Percentiles rank a stretch among this genome's conserved stretches.
phyloP scores from a whole-genome alignment of 176 grass and related monocot species.

The Luzula sylvatica region DNA sequence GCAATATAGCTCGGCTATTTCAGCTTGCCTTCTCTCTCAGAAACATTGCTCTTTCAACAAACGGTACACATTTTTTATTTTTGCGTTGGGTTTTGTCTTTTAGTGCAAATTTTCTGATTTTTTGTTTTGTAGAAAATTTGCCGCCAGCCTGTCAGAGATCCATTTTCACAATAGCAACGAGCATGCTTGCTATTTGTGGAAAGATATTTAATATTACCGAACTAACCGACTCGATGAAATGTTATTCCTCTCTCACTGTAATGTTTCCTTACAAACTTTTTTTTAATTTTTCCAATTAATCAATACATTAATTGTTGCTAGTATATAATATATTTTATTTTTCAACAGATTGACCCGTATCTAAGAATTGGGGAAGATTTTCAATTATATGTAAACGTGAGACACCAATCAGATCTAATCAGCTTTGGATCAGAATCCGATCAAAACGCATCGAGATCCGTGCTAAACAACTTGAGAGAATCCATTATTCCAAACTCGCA shows the following conservation, averaged over 20 bases:
- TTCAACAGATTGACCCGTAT: slow-evolving; percentile 74
- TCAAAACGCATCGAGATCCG: slow-evolving; percentile 48
- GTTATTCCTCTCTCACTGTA: slow-evolving; percentile 50
- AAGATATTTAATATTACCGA: slow-evolving; percentile 66
- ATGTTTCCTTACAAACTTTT: not conserved
- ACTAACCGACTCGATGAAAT: slow-evolving; percentile 45
- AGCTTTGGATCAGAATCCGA: slow-evolving; percentile 67
- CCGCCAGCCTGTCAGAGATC: slow-evolving; percentile 56
- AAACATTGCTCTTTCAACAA: slow-evolving; percentile 43
- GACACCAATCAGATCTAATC: slow-evolving; percentile 61
- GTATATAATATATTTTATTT: not conserved
- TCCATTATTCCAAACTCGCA: slow-evolving; percentile 35
- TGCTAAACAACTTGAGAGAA: slow-evolving; percentile 49
- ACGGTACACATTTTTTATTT: slow-evolving; percentile 36
- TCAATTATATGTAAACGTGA: slow-evolving; percentile 75
- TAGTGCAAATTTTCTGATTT: not conserved
- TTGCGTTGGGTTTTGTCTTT: not conserved
- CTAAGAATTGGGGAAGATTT: slow-evolving; percentile 86
- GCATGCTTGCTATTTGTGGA: slow-evolving; percentile 75
- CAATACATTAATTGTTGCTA: no score
- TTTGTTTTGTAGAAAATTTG: slow-evolving; percentile 44
- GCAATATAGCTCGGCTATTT: slow-evolving; percentile 52
- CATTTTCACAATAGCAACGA: slow-evolving; percentile 63
- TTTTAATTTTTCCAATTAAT: no score
- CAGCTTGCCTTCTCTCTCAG: slow-evolving; percentile 78